Conservation (phyloP, 805 yeast genomes). For the Lachancea sp. region DNA sequence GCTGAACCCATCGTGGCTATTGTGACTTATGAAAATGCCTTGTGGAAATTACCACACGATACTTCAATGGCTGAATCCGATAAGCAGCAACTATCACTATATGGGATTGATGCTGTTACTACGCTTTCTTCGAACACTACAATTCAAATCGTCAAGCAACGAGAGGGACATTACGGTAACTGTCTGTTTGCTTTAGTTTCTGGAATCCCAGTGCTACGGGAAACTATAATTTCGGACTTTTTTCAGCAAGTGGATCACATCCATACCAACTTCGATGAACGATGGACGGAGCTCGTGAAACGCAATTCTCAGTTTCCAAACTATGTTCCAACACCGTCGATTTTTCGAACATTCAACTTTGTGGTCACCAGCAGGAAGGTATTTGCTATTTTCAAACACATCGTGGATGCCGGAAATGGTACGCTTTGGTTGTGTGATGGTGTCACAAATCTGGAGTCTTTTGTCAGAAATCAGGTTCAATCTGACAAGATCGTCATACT, state of each 20-base stretch:
- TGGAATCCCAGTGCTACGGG: constrained; percentile 10
- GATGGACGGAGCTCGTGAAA: constrained; percentile 9
- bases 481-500: constrained; percentile 3
- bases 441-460: constrained; percentile 1
- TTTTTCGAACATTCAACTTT: constrained; percentile 5
- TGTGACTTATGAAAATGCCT: constrained; percentile 11
- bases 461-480: constrained; percentile 4
- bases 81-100: not conserved
- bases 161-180: constrained; percentile 3
- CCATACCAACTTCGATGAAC: constrained; percentile 12
- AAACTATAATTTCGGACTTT: constrained; percentile 3
- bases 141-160: constrained; percentile 8
- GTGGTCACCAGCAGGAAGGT: constrained; percentile 6
- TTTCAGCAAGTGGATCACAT: constrained; percentile 1
- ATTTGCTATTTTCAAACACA: constrained; percentile 8
- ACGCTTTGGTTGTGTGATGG: constrained; percentile 4
- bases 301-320: constrained; percentile 3
- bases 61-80: not conserved
- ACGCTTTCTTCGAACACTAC: constrained; percentile 8
- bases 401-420: constrained; percentile 10
- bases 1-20: constrained; percentile 19
- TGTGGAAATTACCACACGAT: constrained; percentile 17
- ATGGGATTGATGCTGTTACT: constrained; percentile 3
- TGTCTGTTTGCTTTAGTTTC: constrained; percentile 14
- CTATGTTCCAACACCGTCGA: not conserved